Conservation (phyloP, 208 protist genomes). For the Trypanosoma brucei region DNA sequence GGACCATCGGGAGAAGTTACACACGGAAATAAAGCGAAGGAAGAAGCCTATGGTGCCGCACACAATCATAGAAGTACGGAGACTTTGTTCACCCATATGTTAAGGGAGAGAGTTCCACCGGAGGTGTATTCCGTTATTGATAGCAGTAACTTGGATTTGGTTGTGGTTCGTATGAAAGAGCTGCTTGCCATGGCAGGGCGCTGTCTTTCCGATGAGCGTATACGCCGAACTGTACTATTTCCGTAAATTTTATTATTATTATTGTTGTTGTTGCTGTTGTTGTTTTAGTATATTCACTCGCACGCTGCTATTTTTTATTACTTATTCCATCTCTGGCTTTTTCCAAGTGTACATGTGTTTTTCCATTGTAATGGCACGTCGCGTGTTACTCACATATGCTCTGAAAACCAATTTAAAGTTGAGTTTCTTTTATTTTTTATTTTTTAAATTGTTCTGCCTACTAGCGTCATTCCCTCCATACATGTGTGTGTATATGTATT, state of each 20-base stretch:
- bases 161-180: slow-evolving; percentile 3
- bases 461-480: background rate
- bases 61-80: background rate
- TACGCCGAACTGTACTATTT: slow-evolving; percentile 17
- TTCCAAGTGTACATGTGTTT: no score
- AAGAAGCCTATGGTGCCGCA: background rate
- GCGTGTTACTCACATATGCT: no score
- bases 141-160: background rate
- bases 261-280: slow-evolving; percentile 3
- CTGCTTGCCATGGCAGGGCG: slow-evolving; percentile 14
- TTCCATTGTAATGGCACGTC: no score
- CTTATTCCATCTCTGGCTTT: no score
- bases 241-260: slow-evolving; percentile 16
- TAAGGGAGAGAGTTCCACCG: slow-evolving; percentile 5
- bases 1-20: background rate
- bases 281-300: no score
- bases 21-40: background rate
- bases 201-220: slow-evolving; percentile 16
- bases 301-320: no score
- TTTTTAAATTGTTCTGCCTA: background rate
- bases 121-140: slow-evolving; percentile 12
- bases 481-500: background rate
- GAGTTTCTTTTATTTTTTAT: background rate
- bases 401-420: background rate
- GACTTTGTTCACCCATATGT: background rate